Evolutionary conservation across 2,329 filamentous ascomycete species (phyloP), one percentile per base, ranked within the genome.

Genomic region (Verticillium nonalfalfae): DNA sequence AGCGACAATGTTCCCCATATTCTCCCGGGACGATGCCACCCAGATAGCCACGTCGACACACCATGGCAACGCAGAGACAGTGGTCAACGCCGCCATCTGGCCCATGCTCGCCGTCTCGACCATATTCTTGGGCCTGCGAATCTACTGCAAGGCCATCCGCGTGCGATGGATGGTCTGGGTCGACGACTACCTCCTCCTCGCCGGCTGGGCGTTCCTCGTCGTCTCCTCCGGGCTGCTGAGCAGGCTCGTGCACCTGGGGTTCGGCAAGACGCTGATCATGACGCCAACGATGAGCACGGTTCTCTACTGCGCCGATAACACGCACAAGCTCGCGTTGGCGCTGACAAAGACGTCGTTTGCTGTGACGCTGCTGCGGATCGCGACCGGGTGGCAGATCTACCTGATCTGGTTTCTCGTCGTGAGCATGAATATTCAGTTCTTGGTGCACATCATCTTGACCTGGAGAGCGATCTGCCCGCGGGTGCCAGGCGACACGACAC

Each of bases 371-470:
- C 67, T 72, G 0, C 69, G 69, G 3, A 63, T 73, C 15, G 63
- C 65, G 1, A 45, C 66, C 1, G 68, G 66, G 7, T 38, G 59
- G 54, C 63, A 59, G 38, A 62, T 60, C n/a, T 50, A 55, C 35
- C 35, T 76, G 39, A 57, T 74, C 39, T 74, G 72, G 73, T 68
- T 68, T 45, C 66, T 71, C n/a, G 71, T 75, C 40, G 26, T 71
- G 4, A 70, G 69, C 10, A 65, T 74, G 59, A 74, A 74, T 61
- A n/a, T 71, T 1, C 61, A 69, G 31, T 63, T 74, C 59, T 65
- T 66, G 0, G 56, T 70, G 5, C 68, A 66, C 39, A 66, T 66
- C 35, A 56, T 72, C 4, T 66, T 70, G 38, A 64, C 66, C 4
- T 73, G 67, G 65, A 60, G 55, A 18, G 15, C 54, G 1, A 59